Conservation (phyloP, 495 filamentous ascomycete genomes). For the Neurospora sp. region DNA sequence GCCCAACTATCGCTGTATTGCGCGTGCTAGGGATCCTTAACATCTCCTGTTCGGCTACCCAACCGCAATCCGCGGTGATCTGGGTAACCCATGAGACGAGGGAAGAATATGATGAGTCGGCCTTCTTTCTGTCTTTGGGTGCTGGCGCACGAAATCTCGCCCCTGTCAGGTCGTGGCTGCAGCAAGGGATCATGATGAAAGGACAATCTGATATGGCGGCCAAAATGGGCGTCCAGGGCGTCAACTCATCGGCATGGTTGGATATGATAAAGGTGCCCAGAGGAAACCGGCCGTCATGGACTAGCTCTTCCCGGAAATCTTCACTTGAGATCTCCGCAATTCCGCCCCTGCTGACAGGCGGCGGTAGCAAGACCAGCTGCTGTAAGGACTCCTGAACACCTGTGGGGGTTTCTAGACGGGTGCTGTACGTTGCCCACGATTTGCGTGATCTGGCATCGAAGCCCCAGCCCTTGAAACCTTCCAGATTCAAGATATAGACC, state of each 20-base stretch:
- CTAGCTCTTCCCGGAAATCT: conserved; percentile 23
- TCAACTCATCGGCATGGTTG: conserved; percentile 94
- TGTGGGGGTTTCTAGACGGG: conserved; percentile 24
- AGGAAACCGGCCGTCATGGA: conserved; percentile 65
- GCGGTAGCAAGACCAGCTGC: conserved; percentile 67
- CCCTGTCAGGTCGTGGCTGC: conserved; percentile 78
- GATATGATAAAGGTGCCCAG: conserved; percentile 82
- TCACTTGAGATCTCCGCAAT: conserved; percentile 8
- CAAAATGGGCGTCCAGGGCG: conserved; percentile 88
- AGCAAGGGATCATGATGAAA: conserved; percentile 90
- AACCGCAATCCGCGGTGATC: conserved; percentile 62
- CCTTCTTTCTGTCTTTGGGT: conserved; percentile 41
- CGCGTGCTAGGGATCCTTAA: conserved; percentile 83
- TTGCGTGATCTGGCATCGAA: conserved; percentile 80
- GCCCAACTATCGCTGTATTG: conserved; percentile 71
- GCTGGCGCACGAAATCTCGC: conserved; percentile 59
- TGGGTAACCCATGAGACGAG: conserved; percentile 60
- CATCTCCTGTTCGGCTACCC: conserved; percentile 66
- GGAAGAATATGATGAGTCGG: conserved; percentile 56
- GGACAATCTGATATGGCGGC: conserved; percentile 63
- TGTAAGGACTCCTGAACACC: conserved; percentile 38
- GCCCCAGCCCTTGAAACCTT: conserved; percentile 81
- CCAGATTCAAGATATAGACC: conserved; percentile 70
- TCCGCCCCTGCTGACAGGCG: conserved; percentile 25
- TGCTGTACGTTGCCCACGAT: conserved; percentile 67